phyloP scores from a whole-genome alignment of 2,329 filamentous ascomycete genomes.

The Nothopassalora personata region DNA sequence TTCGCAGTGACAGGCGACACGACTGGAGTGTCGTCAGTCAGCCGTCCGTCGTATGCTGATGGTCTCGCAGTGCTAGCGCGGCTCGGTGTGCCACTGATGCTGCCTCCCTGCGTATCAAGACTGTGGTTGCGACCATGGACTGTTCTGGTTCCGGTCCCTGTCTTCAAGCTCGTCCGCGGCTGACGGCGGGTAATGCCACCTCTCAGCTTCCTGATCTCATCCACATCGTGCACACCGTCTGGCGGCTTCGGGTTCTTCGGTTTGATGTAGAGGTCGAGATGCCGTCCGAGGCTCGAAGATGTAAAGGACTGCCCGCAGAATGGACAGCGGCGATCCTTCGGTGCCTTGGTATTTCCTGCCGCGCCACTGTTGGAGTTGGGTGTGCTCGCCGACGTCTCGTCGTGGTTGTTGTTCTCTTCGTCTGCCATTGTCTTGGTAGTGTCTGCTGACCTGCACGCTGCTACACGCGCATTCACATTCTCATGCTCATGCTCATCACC shows the following conservation, averaged over 20 bases:
- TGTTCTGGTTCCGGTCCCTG: slow-evolving; percentile 5
- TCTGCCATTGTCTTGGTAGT: slow-evolving; percentile 1
- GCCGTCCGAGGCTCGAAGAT: slow-evolving; percentile 85
- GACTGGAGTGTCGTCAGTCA: slow-evolving; percentile 19
- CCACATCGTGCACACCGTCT: slow-evolving; percentile 85
- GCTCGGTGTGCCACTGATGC: background rate
- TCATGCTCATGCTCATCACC: background rate
- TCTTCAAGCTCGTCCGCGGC: slow-evolving; percentile 49
- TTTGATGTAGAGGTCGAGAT: slow-evolving; percentile 90
- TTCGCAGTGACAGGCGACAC: slow-evolving; percentile 12
- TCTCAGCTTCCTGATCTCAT: slow-evolving; percentile 77
- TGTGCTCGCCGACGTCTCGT: slow-evolving; percentile 23
- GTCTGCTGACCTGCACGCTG: background rate
- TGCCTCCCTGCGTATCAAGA: background rate
- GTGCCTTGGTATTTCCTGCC: slow-evolving; percentile 27
- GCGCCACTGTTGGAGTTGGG: slow-evolving; percentile 18
- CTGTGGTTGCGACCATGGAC: slow-evolving; percentile 9
- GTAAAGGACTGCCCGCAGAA: slow-evolving; percentile 89
- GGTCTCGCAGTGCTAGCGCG: background rate
- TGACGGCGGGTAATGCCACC: slow-evolving; percentile 83
- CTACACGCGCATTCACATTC: background rate
- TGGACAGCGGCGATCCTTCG: slow-evolving; percentile 80
- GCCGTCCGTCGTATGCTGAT: background rate
- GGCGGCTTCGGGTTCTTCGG: slow-evolving; percentile 83
- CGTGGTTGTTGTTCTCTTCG: slow-evolving; percentile 15